A percentile compares a stretch with the other conserved stretches of the same genome.
Conservation (phyloP, 192 early-diverging fungal species). For the Backusella westeae region DNA sequence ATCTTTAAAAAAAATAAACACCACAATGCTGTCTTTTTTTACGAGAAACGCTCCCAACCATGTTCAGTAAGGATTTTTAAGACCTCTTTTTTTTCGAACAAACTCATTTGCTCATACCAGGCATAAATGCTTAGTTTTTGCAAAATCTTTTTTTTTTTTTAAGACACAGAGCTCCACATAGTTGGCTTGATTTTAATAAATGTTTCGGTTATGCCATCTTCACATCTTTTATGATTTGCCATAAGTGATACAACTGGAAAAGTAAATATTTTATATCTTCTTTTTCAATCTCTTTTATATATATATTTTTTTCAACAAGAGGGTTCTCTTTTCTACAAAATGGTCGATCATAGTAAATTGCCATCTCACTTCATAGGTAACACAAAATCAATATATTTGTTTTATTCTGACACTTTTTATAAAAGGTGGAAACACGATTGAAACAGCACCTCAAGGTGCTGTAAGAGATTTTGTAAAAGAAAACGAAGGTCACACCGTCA, state of each 20-base stretch:
- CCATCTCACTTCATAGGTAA: constrained; percentile 10
- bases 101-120: neutral
- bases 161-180: neutral
- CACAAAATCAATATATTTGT: neutral
- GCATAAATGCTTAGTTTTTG: neutral
- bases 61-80: neutral
- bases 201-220: neutral
- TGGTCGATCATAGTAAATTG: constrained; percentile 12
- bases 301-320: neutral
- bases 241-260: neutral
- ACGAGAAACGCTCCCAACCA: too few species aligned
- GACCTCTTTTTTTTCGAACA: neutral
- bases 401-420: neutral
- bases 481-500: constrained; percentile 79
- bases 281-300: neutral
- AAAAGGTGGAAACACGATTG: constrained; percentile 69
- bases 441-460: constrained; percentile 55
- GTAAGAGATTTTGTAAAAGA: constrained; percentile 77
- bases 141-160: neutral
- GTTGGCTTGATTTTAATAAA: constrained; percentile 1
- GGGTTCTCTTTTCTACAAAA: neutral
- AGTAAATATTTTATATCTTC: neutral
- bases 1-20: neutral
- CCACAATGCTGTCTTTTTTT: too few species aligned
- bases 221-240: neutral